Percentiles rank a stretch among this genome's conserved stretches.
These are phyloP conservation scores for Alternaria alternata DNA, from an alignment of 2,329 filamentous ascomycete species.

Conservation along the genomic window DNA sequence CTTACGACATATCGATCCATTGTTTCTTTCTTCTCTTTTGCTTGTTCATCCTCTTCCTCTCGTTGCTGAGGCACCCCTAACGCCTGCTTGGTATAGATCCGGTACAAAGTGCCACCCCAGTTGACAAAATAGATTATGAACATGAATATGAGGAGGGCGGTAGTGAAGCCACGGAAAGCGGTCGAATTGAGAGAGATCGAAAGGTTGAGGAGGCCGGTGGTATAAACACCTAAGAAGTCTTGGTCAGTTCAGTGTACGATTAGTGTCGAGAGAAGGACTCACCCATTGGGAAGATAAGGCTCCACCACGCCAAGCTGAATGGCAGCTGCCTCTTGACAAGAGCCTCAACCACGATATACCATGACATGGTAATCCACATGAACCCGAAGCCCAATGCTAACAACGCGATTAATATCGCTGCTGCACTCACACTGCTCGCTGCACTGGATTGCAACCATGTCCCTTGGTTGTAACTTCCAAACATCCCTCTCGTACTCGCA, in stretches of 20 bases:
- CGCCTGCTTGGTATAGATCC: constrained; percentile 21
- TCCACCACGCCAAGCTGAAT: constrained; percentile 28
- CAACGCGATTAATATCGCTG: constrained; percentile 17
- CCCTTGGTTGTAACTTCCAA: constrained; percentile 21
- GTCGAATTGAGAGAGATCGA: constrained; percentile 24
- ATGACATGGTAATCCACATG: constrained; percentile 23
- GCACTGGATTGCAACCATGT: constrained; percentile 22
- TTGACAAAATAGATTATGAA: constrained; percentile 27
- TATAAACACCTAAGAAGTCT: constrained; percentile 17
- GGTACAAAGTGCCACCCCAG: constrained; percentile 22
- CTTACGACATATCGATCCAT: constrained; percentile 6
- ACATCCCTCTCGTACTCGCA: constrained; percentile 18
- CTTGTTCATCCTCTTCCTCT: constrained; percentile 23
- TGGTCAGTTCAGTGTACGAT: background rate
- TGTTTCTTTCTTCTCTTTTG: constrained; percentile 10
- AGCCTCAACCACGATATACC: constrained; percentile 25
- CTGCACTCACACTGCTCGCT: constrained; percentile 20
- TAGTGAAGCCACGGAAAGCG: constrained; percentile 21
- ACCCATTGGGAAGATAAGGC: constrained; percentile 30
- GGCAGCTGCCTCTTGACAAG: constrained; percentile 20
- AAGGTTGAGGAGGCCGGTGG: constrained; percentile 24
- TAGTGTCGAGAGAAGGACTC: background rate
- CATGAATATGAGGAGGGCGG: constrained; percentile 23
- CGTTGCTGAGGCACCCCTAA: constrained; percentile 27
- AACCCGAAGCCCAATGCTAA: constrained; percentile 24